Evolutionary conservation across 805 yeast genomes (phyloP), one percentile per base, ranked within the genome.

Genomic region (Torulaspora delbrueckii): DNA sequence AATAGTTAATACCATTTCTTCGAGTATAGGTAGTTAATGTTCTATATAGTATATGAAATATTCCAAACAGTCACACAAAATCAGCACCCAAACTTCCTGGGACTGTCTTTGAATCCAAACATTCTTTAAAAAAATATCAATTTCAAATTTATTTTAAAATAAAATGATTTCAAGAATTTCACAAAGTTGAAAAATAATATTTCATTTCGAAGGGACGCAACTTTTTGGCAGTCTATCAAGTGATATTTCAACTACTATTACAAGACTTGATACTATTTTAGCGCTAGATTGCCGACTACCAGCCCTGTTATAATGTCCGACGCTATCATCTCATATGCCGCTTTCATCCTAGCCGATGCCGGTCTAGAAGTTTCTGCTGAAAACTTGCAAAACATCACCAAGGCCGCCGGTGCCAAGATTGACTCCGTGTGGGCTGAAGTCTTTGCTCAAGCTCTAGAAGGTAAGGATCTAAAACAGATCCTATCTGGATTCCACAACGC

Each of bases 311-410:
- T 19, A 19, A 87, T 87, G 96, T 86, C 95, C 75, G 95, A 89
- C 81, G 84, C 96, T 71, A 80, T 90, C 68, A 87, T 88, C 71
- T 88, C 96, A 62, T 89, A 87, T 83, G 98, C 99, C 73, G 95
- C 99, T 71, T 84, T 91, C 75, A 90, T 91, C 79, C 80, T 91
- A 74, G 96, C 98, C 62, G 99, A 91, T 72, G 91, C 97, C 67
- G 96, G 89, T 72, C 76, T 88, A 69, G 96, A 90, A 73, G 79
- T 91, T 83, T 78, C 96, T 55, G 62, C 89, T 62, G 90, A 82
- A 71, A 85, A 84, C 79, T 76, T 85, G 66, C 66, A 75, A 66
- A 74, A 86, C 65, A 70, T 85, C 69, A 74, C 87, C 73, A 68
- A 76, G 66, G 86, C 87, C 63, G 93, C 95, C 59, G 84, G 86